Base-by-base conservation (phyloP, 139 green algal species). In the Ulvella scutata region DNA sequence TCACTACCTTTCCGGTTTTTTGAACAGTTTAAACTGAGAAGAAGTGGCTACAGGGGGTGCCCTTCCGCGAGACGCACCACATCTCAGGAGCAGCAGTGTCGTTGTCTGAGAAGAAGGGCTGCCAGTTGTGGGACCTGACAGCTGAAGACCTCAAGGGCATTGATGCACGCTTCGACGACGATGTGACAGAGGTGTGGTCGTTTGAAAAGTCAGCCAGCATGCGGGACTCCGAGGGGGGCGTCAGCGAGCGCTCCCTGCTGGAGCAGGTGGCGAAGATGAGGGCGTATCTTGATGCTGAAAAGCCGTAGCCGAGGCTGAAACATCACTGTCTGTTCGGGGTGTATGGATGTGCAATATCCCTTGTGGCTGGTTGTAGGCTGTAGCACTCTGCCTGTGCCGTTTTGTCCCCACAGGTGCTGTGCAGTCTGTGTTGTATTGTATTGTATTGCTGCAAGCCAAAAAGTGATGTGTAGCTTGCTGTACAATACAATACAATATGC, bases 61-160 rank as follows among this genome's bases (percentile, higher is more conserved):
- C 90, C 4, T 97, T 96, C 81, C 81, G 93, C 21, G 93, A 98
- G 79, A 98, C 93, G 17, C 93, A 98, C 77, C 92, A 98, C 86
- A 91, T 97, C 78, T 87, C 81, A 61, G 93, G 92, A 4, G 89
- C 90, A 0, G 92, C 90, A 6, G 93, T 98, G 28, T 94, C 94
- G 82, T 83, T 98, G 82, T 90, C 92, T 1, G 93, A 97, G 83
- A 88, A 95, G 78, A 80, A 81, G 3, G 82, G 82, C 20, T 89
- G 83, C 76, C 38, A 80, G 36, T 83, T 98, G 72, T 90, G 43
- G 31, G 82, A 92, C 62, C 85, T 98, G 13, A 90, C 79, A 0
- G 78, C 89, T 7, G 77, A 77, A 0, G 91, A 98, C 77, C 85
- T 97, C 37, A 83, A 88, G 44, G 81, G 75, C 79, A 92, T 97